phyloP scores from a whole-genome alignment of 768 basidiomycete species.

The Tephrocybe sp. region DNA sequence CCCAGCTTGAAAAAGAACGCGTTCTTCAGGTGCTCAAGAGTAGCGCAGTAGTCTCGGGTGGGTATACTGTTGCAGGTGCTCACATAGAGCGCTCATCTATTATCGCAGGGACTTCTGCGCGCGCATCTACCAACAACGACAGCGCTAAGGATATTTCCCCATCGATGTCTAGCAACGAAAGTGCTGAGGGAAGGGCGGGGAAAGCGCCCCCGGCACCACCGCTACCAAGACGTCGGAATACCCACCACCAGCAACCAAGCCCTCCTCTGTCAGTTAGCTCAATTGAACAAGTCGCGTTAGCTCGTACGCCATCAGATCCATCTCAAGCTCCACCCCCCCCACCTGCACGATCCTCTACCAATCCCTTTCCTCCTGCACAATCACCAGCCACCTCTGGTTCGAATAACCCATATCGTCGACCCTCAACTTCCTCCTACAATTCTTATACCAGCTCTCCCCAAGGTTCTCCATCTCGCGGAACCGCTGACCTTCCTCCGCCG shows the following conservation, averaged over 20 bases:
- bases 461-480: constrained; percentile 23
- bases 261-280: constrained; percentile 42
- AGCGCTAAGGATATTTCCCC: not conserved
- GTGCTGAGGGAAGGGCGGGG: constrained; percentile 3
- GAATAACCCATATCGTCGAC: constrained; percentile 13
- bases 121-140: constrained; percentile 20
- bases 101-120: constrained; percentile 30
- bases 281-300: constrained; percentile 45
- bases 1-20: constrained; percentile 64
- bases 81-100: constrained; percentile 30
- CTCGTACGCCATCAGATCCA: constrained; percentile 16
- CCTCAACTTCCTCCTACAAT: not conserved
- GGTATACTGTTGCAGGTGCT: constrained; percentile 29
- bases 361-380: constrained; percentile 8
- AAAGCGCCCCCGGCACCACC: constrained; percentile 24
- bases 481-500: constrained; percentile 24
- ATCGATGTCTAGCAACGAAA: constrained; percentile 7
- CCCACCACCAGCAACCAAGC: constrained; percentile 27
- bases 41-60: constrained; percentile 36
- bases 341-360: constrained; percentile 1
- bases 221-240: constrained; percentile 27
- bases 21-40: constrained; percentile 72
- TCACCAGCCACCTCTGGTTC: not conserved
- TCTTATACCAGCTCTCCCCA: constrained; percentile 24
- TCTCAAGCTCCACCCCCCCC: constrained; percentile 5